phyloP scores from a whole-genome alignment of 1,284 basidiomycete species.

The Tylopilus microsporus region DNA sequence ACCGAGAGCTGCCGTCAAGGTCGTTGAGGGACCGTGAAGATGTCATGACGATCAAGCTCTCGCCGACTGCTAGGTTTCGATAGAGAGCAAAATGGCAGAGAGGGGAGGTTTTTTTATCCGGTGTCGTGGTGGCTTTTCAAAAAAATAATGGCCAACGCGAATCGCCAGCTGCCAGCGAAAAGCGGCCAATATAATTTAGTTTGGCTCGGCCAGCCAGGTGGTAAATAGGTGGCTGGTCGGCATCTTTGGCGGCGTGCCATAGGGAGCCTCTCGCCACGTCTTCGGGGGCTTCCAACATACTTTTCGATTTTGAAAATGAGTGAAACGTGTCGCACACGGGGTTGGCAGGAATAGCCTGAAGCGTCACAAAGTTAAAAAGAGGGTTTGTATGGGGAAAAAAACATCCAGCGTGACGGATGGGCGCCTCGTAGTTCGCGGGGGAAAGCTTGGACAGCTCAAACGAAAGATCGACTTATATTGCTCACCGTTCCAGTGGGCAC shows the following conservation, averaged over 20 bases:
- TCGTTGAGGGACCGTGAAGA: background rate
- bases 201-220: background rate
- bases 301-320: background rate
- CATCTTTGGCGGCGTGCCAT: background rate
- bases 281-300: slow-evolving; percentile 1
- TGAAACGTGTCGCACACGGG: background rate
- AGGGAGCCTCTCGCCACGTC: background rate
- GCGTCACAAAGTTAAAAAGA: too few species aligned
- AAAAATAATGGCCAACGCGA: background rate
- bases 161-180: background rate
- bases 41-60: slow-evolving; percentile 1
- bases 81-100: background rate
- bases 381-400: slow-evolving; percentile 6
- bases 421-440: background rate
- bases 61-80: too few species aligned
- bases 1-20: background rate
- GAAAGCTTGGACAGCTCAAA: background rate
- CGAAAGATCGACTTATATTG: slow-evolving; percentile 9
- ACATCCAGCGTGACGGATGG: background rate
- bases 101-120: background rate
- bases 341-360: background rate
- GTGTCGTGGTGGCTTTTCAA: background rate
- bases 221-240: background rate
- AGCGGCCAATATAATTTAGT: background rate
- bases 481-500: slow-evolving; percentile 12